These are phyloP conservation scores for Chaetoscypha palmicola DNA, from an alignment of 2,329 filamentous ascomycete species.

Conservation along the genomic window DNA sequence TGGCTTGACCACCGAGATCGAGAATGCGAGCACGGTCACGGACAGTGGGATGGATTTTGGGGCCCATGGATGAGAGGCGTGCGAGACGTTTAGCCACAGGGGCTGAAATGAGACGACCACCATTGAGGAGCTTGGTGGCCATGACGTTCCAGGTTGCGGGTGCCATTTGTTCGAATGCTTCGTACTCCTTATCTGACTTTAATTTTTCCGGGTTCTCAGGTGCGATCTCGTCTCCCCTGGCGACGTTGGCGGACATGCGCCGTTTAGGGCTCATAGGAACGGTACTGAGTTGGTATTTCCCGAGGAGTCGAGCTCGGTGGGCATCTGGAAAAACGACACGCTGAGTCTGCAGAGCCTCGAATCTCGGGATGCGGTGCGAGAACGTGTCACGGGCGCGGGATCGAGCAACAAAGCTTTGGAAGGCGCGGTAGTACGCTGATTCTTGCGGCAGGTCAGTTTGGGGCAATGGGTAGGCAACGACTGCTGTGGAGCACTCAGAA, in stretches of 20 bases:
- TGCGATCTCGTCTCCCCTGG: slow-evolving; percentile 60
- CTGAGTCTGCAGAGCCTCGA: slow-evolving; percentile 80
- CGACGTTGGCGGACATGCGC: slow-evolving; percentile 65
- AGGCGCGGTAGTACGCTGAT: slow-evolving; percentile 82
- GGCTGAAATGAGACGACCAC: slow-evolving; percentile 56
- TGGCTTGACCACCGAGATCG: slow-evolving; percentile 77
- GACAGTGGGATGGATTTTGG: slow-evolving; percentile 37
- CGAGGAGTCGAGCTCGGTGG: slow-evolving; percentile 75
- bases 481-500: slow-evolving; percentile 8
- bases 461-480: slow-evolving; percentile 42
- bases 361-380: slow-evolving; percentile 75
- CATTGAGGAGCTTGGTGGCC: slow-evolving; percentile 54
- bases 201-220: slow-evolving; percentile 56
- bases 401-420: slow-evolving; percentile 64
- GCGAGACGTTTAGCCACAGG: slow-evolving; percentile 57
- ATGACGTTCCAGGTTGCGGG: slow-evolving; percentile 55
- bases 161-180: slow-evolving; percentile 67
- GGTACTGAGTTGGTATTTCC: slow-evolving; percentile 73
- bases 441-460: slow-evolving; percentile 49
- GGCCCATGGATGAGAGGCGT: slow-evolving; percentile 44
- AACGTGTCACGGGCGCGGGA: slow-evolving; percentile 68
- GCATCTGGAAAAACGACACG: slow-evolving; percentile 65
- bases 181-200: slow-evolving; percentile 68
- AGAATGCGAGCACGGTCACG: slow-evolving; percentile 61
- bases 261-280: slow-evolving; percentile 62